phyloP scores from a whole-genome alignment of 1,284 basidiomycete species.

The Marasmius sp. region DNA sequence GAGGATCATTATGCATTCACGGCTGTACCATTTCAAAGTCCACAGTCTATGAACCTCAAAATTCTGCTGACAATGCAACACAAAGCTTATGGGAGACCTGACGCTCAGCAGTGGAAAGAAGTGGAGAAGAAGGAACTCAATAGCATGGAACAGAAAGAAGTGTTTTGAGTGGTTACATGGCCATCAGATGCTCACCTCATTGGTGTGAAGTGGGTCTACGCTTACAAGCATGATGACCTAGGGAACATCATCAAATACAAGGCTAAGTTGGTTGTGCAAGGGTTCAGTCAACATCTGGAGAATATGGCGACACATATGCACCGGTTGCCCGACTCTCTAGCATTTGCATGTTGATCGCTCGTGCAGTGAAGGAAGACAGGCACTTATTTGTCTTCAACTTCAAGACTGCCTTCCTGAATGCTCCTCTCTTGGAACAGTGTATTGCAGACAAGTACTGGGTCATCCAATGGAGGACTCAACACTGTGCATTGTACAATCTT shows the following conservation, averaged over 20 bases:
- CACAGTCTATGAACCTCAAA: no score
- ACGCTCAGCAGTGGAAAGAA: no score
- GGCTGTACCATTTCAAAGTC: no score
- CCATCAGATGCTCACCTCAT: constrained; percentile 13
- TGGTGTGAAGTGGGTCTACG: constrained; percentile 26
- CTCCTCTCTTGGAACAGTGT: constrained; percentile 26
- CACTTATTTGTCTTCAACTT: constrained; percentile 23
- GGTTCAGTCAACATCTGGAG: constrained; percentile 14
- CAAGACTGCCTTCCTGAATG: constrained; percentile 32
- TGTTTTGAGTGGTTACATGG: constrained; percentile 3
- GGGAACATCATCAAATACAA: constrained; percentile 12
- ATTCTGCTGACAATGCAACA: no score
- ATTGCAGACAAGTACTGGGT: constrained; percentile 27
- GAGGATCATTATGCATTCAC: no score
- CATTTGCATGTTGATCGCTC: constrained; percentile 13
- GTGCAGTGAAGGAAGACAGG: background rate
- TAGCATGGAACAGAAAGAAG: no score
- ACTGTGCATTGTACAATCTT: constrained; percentile 27
- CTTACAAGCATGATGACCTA: constrained; percentile 10
- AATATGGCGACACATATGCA: constrained; percentile 17
- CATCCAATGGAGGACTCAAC: constrained; percentile 11
- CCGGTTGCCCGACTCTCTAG: constrained; percentile 14
- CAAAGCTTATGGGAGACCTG: no score
- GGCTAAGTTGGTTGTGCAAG: constrained; percentile 17
- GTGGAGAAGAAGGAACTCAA: no score